Evolutionary conservation across 139 green algal genomes (phyloP).

Genomic region (Tetradesmus lagerheimii): DNA sequence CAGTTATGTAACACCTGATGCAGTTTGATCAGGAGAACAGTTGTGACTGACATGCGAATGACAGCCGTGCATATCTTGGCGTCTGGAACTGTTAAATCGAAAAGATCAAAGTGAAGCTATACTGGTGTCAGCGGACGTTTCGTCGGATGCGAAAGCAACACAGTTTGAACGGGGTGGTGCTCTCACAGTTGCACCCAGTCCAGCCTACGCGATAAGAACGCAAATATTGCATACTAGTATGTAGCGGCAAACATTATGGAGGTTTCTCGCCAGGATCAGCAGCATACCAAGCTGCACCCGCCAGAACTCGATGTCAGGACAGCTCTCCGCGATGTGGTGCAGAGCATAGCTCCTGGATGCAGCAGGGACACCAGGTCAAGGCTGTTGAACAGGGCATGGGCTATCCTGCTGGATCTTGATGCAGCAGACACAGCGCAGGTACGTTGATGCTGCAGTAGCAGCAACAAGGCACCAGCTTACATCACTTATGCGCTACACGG

Average conservation of each 20-base stretch:
- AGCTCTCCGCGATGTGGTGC: not conserved
- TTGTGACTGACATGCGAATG: not conserved
- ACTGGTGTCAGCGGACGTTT: no score
- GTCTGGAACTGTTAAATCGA: no score
- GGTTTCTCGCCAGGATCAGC: not conserved
- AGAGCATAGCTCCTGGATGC: not conserved
- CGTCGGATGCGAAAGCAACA: no score
- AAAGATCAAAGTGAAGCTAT: no score
- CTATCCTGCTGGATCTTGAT: slow-evolving; percentile 18
- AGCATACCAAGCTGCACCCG: not conserved
- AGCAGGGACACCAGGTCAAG: not conserved
- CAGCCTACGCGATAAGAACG: no score
- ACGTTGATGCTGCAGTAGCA: not conserved
- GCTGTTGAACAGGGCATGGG: not conserved
- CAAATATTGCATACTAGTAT: not conserved
- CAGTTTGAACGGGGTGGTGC: no score
- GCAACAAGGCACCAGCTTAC: not conserved
- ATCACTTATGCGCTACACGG: not conserved
- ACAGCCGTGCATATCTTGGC: not conserved
- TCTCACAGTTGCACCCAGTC: no score
- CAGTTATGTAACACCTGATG: no score
- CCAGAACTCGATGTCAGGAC: not conserved
- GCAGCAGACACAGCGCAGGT: not conserved
- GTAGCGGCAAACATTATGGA: not conserved
- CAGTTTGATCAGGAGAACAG: not conserved